Evolutionary conservation across 306 rosid genomes (phyloP).

Genomic region (Rosa multiflora): DNA sequence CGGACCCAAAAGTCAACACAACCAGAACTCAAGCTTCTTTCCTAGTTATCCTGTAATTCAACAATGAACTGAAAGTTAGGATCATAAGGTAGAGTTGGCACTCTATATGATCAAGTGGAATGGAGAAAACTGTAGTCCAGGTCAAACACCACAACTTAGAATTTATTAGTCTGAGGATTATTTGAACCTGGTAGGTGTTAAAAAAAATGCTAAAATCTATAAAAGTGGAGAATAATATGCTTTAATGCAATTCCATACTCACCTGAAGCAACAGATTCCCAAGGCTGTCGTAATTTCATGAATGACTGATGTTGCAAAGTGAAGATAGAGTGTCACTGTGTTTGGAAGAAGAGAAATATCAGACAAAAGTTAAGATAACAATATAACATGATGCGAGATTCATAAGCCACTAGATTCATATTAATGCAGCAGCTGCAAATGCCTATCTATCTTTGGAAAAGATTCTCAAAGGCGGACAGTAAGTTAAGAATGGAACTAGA

Average conservation of each 20-base stretch:
- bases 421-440: slow-evolving; percentile 3
- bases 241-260: slow-evolving; percentile 19
- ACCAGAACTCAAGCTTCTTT: slow-evolving; percentile 68
- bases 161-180: not conserved
- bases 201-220: not conserved
- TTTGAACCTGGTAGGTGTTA: not conserved
- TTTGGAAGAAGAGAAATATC: slow-evolving; percentile 26
- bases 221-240: not conserved
- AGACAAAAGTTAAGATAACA: slow-evolving; percentile 8
- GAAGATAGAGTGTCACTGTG: slow-evolving; percentile 72
- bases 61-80: slow-evolving; percentile 13
- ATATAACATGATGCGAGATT: not conserved
- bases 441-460: not conserved
- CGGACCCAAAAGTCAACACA: slow-evolving; percentile 36
- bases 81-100: not conserved
- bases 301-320: slow-evolving; percentile 76
- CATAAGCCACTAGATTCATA: not conserved
- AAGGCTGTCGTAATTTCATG: slow-evolving; percentile 78
- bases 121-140: not conserved
- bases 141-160: not conserved
- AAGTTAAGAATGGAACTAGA: not conserved
- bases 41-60: slow-evolving; percentile 70
- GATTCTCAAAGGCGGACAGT: not conserved
- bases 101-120: not conserved
- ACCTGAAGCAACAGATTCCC: slow-evolving; percentile 97